Conservation (phyloP, 164 flowering plant genomes). For the Annona squamosa region DNA sequence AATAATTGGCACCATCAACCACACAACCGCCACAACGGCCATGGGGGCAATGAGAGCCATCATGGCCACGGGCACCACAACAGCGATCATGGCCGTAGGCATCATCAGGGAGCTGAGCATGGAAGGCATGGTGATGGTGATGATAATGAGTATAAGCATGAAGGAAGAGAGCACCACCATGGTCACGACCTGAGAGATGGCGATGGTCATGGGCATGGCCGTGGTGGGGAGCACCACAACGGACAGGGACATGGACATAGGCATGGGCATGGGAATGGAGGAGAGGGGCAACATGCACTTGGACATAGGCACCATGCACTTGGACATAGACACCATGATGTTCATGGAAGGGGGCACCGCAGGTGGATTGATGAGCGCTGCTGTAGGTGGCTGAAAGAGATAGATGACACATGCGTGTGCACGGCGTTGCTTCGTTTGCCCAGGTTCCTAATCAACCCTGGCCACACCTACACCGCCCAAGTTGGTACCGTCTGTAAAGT, state of each 20-base stretch:
- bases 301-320: background rate
- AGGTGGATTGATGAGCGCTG: background rate
- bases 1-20: background rate
- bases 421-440: background rate
- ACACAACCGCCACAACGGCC: background rate
- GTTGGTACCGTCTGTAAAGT: background rate
- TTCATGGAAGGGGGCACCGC: background rate
- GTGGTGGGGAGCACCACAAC: background rate
- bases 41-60: background rate
- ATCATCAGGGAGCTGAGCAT: too few relatives aligned
- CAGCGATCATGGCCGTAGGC: background rate
- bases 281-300: background rate
- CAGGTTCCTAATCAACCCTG: background rate
- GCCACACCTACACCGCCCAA: background rate
- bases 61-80: background rate
- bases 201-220: background rate
- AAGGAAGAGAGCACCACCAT: background rate
- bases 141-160: background rate
- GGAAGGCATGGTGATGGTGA: background rate
- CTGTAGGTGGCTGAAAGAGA: background rate
- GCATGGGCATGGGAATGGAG: background rate
- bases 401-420: background rate
- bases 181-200: background rate
- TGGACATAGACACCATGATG: background rate
- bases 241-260: background rate